Conservation (phyloP, 2,329 filamentous ascomycete genomes). For the Penicillium sumatraense region DNA sequence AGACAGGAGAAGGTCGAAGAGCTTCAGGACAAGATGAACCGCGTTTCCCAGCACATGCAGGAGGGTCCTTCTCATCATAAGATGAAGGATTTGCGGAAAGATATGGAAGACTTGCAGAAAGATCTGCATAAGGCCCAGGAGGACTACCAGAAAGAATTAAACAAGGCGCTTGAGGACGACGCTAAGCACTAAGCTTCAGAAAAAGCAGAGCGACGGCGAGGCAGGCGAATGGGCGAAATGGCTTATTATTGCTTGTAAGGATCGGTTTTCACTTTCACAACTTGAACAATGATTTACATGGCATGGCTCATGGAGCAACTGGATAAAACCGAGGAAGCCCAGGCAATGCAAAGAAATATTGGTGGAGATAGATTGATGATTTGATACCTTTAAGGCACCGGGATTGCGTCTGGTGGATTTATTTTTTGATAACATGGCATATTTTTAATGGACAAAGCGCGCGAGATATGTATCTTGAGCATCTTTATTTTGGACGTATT, state of each 20-base stretch:
- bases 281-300: slow-evolving; percentile 2
- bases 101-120: slow-evolving; percentile 16
- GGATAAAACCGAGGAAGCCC: not conserved
- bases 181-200: slow-evolving; percentile 9
- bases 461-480: not conserved
- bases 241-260: slow-evolving; percentile 2
- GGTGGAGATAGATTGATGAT: slow-evolving; percentile 1
- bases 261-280: not conserved
- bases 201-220: slow-evolving; percentile 3
- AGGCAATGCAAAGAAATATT: slow-evolving; percentile 4
- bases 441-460: not conserved
- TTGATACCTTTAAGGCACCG: too few relatives aligned
- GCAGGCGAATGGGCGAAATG: slow-evolving; percentile 4
- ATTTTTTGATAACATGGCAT: not conserved
- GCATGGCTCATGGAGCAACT: not conserved
- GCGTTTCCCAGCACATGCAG: not conserved
- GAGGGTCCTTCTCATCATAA: slow-evolving; percentile 12
- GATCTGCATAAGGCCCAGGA: slow-evolving; percentile 15
- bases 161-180: slow-evolving; percentile 12
- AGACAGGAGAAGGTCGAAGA: slow-evolving; percentile 16
- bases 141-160: slow-evolving; percentile 16
- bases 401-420: not conserved
- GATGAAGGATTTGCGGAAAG: slow-evolving; percentile 17
- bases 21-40: slow-evolving; percentile 9
- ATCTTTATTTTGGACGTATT: too few relatives aligned